phyloP scores from a whole-genome alignment of 2,329 filamentous ascomycete species.

The Berkeleyomyces basicola region DNA sequence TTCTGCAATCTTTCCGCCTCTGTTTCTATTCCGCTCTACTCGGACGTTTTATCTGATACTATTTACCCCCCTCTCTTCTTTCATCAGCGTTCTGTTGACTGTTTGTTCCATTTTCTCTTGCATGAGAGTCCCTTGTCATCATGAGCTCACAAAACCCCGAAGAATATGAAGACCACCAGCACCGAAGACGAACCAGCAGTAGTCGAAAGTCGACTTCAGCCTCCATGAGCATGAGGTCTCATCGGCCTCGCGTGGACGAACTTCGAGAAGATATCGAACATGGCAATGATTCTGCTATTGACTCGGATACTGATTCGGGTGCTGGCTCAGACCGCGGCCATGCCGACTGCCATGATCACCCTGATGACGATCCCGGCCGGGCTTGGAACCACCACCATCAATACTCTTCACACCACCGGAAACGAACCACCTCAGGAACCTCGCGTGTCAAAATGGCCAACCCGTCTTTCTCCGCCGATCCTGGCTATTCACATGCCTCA shows the following conservation, averaged over 20 bases:
- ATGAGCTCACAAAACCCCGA: constrained; percentile 7
- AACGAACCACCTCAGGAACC: constrained; percentile 1
- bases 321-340: not conserved
- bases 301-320: not conserved
- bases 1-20: not conserved
- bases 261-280: constrained; percentile 2
- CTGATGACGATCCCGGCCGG: not conserved
- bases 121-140: not conserved
- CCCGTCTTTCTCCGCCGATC: not conserved
- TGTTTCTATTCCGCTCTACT: not conserved
- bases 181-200: not conserved
- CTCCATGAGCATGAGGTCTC: not conserved
- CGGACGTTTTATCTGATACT: no score
- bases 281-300: constrained; percentile 1
- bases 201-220: constrained; percentile 1
- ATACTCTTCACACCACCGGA: not conserved
- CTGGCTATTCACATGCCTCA: not conserved
- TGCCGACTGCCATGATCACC: not conserved
- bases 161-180: constrained; percentile 1
- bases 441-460: constrained; percentile 5
- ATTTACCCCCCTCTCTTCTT: not conserved
- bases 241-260: not conserved
- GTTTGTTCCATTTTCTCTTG: not conserved
- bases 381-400: not conserved
- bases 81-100: not conserved